Evolutionary conservation across 2,329 filamentous ascomycete genomes (phyloP).

Genomic region (Balansia obtecta): DNA sequence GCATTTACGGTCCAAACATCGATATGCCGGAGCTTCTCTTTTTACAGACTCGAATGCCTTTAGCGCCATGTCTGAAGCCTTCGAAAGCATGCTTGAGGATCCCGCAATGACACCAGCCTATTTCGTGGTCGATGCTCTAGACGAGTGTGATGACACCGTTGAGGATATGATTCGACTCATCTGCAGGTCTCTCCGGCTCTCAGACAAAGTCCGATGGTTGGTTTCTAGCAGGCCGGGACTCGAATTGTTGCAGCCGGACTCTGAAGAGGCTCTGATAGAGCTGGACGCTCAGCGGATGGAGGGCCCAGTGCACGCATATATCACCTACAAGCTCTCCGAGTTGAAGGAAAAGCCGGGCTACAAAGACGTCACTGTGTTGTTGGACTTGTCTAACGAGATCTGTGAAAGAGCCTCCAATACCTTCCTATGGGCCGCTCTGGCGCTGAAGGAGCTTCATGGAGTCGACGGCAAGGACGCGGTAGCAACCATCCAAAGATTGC

Average conservation of each 20-base stretch:
- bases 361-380: slow-evolving; percentile 1
- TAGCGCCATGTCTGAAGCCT: slow-evolving; percentile 20
- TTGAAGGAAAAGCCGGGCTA: slow-evolving; percentile 1
- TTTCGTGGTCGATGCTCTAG: slow-evolving; percentile 34
- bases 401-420: slow-evolving; percentile 9
- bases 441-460: slow-evolving; percentile 6
- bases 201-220: slow-evolving; percentile 24
- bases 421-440: slow-evolving; percentile 10
- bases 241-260: slow-evolving; percentile 16
- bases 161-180: slow-evolving; percentile 25
- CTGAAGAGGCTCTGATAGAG: slow-evolving; percentile 23
- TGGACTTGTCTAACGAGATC: slow-evolving; percentile 6
- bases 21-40: slow-evolving; percentile 16
- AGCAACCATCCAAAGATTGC: slow-evolving; percentile 4
- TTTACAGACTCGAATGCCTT: slow-evolving; percentile 29
- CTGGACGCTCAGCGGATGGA: slow-evolving; percentile 24
- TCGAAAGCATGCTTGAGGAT: slow-evolving; percentile 28
- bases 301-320: slow-evolving; percentile 23
- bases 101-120: slow-evolving; percentile 18
- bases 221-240: slow-evolving; percentile 25
- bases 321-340: slow-evolving; percentile 20
- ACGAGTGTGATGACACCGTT: slow-evolving; percentile 27
- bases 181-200: slow-evolving; percentile 12
- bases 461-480: slow-evolving; percentile 6
- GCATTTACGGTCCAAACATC: slow-evolving; percentile 24